Conservation (phyloP, 2,329 filamentous ascomycete species). For the Colletotrichum musicola region DNA sequence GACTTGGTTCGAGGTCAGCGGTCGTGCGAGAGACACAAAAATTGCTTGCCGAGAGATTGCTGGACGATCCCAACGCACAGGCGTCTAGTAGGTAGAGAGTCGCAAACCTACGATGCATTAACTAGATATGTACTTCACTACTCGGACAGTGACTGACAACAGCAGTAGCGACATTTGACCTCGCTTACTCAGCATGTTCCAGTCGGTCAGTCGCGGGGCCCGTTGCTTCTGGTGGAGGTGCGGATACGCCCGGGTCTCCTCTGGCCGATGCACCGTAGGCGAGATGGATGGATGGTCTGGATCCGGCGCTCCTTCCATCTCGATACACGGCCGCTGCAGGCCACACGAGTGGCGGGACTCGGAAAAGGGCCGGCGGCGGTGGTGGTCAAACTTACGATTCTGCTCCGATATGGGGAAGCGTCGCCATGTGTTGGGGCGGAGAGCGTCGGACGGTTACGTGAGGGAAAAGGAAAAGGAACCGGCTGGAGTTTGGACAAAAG, state of each 20-base stretch:
- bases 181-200: too few species aligned
- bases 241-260: slow-evolving; percentile 31
- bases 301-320: slow-evolving; percentile 24
- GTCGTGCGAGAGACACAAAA: slow-evolving; percentile 22
- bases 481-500: slow-evolving; percentile 7
- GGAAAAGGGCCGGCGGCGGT: background rate
- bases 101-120: background rate
- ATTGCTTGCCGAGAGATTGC: slow-evolving; percentile 6
- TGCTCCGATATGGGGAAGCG: slow-evolving; percentile 16
- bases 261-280: slow-evolving; percentile 9
- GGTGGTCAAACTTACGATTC: slow-evolving; percentile 29
- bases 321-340: slow-evolving; percentile 17
- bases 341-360: slow-evolving; percentile 3
- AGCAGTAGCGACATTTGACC: too few species aligned
- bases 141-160: too few species aligned
- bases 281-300: slow-evolving; percentile 8
- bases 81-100: background rate
- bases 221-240: slow-evolving; percentile 24
- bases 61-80: slow-evolving; percentile 19
- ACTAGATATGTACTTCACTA: too few species aligned
- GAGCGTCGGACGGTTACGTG: slow-evolving; percentile 7
- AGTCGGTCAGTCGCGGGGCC: background rate
- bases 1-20: slow-evolving; percentile 7
- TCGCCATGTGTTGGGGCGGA: background rate
- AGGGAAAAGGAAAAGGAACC: slow-evolving; percentile 7